These are phyloP conservation scores for Erysimum pusillum DNA, from an alignment of 441 rosid species.

Conservation along the genomic window DNA sequence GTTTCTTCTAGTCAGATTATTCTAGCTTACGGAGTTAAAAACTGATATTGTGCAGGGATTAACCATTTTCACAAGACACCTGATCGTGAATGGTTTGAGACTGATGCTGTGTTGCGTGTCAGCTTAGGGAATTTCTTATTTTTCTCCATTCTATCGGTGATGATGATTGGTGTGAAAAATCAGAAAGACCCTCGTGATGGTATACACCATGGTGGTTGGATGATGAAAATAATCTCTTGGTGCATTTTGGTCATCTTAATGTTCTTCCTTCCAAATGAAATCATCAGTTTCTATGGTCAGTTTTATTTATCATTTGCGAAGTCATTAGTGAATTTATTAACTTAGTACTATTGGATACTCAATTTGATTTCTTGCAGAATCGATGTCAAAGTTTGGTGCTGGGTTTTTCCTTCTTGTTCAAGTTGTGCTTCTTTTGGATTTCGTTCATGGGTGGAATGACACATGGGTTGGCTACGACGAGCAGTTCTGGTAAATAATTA, in stretches of 20 bases:
- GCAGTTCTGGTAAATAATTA: slow-evolving; percentile 85
- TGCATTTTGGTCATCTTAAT: slow-evolving; percentile 80
- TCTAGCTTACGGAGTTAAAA: slow-evolving; percentile 6
- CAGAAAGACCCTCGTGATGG: slow-evolving; percentile 95
- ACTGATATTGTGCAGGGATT: slow-evolving; percentile 72
- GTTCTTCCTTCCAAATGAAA: slow-evolving; percentile 93
- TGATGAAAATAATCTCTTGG: slow-evolving; percentile 89
- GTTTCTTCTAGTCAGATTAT: background rate
- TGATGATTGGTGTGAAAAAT: slow-evolving; percentile 90
- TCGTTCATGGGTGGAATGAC: slow-evolving; percentile 98
- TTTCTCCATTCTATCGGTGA: slow-evolving; percentile 70
- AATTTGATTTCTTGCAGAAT: slow-evolving; percentile 57
- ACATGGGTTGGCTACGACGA: slow-evolving; percentile 94
- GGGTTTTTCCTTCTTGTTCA: slow-evolving; percentile 96
- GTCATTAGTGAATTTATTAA: background rate
- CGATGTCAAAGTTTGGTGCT: slow-evolving; percentile 89
- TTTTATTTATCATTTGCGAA: background rate
- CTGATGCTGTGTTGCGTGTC: slow-evolving; percentile 91
- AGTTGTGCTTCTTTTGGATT: slow-evolving; percentile 97
- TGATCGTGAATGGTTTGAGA: slow-evolving; percentile 91
- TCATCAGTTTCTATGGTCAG: slow-evolving; percentile 86
- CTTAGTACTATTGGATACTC: slow-evolving; percentile 1
- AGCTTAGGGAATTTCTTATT: slow-evolving; percentile 93
- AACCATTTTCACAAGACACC: slow-evolving; percentile 88
- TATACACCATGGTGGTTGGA: slow-evolving; percentile 98